Conservation (phyloP, 345 rosid species). For the Leavenworthia alabamica region DNA sequence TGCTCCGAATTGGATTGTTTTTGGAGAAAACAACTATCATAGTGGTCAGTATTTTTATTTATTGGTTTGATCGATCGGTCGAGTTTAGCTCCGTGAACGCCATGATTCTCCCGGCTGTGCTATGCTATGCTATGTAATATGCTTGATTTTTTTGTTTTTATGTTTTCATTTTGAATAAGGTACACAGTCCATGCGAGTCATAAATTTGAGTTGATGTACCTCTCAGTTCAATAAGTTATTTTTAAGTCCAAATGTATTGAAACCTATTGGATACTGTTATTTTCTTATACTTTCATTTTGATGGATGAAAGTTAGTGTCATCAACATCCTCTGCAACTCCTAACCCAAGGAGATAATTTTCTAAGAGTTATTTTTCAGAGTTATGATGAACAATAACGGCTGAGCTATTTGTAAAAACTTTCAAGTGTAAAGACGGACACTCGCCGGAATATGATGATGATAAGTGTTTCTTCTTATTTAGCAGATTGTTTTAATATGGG, state of each 20-base stretch:
- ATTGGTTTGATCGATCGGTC: conserved; percentile 16
- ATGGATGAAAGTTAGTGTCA: too few relatives aligned
- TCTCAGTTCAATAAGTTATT: conserved; percentile 26
- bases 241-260: conserved; percentile 1
- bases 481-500: too few relatives aligned
- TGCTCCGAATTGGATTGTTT: conserved; percentile 9
- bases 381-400: background rate
- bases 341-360: background rate
- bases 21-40: conserved; percentile 29
- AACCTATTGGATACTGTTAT: background rate
- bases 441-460: conserved; percentile 18
- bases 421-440: background rate
- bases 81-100: conserved; percentile 25
- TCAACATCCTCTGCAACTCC: conserved; percentile 10
- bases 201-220: conserved; percentile 23
- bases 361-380: background rate
- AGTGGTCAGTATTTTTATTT: conserved; percentile 30
- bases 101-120: conserved; percentile 23
- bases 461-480: background rate
- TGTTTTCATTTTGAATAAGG: conserved; percentile 27
- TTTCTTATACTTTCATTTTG: background rate
- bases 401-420: background rate
- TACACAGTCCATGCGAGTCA: conserved; percentile 27
- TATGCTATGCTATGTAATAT: conserved; percentile 24
- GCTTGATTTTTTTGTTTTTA: conserved; percentile 27